phyloP scores from a whole-genome alignment of 2,329 filamentous ascomycete genomes.

The Aspergillus sp. region DNA sequence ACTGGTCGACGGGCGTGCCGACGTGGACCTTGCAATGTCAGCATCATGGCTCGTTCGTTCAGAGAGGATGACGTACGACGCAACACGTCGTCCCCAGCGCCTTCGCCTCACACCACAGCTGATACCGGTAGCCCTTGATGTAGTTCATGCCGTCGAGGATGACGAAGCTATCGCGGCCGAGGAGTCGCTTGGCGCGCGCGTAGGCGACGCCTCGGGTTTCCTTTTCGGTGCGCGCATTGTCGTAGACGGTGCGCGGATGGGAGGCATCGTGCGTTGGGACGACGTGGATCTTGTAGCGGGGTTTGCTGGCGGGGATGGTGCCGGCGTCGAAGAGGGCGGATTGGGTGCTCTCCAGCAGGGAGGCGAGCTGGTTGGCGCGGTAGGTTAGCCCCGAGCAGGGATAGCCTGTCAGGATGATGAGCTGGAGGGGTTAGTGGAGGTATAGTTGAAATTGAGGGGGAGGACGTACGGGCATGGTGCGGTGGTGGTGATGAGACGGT shows the following conservation, averaged over 20 bases:
- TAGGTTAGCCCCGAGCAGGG: constrained; percentile 64
- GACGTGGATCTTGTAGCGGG: constrained; percentile 44
- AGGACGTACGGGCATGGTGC: constrained; percentile 28
- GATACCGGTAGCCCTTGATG: constrained; percentile 67
- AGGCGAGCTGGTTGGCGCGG: constrained; percentile 57
- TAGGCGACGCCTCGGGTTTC: constrained; percentile 62
- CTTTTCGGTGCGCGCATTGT: constrained; percentile 59
- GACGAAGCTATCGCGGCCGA: constrained; percentile 59
- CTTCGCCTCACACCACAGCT: constrained; percentile 67
- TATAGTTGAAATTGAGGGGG: neutral
- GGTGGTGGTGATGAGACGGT: neutral
- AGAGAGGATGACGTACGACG: constrained; percentile 44
- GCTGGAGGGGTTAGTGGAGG: constrained; percentile 37
- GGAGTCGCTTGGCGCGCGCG: constrained; percentile 59
- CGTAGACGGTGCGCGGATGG: constrained; percentile 53
- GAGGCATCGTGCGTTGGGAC: constrained; percentile 40
- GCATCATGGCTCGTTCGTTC: neutral
- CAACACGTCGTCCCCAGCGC: constrained; percentile 61
- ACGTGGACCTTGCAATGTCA: constrained; percentile 50
- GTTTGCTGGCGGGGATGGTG: constrained; percentile 39
- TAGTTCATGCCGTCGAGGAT: constrained; percentile 66
- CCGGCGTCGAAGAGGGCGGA: constrained; percentile 43
- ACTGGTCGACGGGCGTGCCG: constrained; percentile 56
- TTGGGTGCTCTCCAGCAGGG: constrained; percentile 49
- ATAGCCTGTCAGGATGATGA: constrained; percentile 62